Evolutionary conservation across 169 alveolate species (phyloP), one percentile per base, ranked within the genome.

Genomic region (Plasmodium malariae): DNA sequence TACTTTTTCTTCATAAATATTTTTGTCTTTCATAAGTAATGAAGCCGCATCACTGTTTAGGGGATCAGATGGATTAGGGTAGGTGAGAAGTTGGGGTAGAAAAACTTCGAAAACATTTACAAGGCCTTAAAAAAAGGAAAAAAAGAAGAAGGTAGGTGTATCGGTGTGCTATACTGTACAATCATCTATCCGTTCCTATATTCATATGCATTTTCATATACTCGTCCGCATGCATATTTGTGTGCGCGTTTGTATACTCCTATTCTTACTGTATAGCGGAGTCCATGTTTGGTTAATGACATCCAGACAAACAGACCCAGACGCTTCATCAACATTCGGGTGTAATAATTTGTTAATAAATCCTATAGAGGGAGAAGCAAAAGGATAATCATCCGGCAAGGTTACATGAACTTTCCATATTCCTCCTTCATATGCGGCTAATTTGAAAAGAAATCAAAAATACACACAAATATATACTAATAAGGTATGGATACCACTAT

Each of bases 201-300:
- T 57, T 7, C 19, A 26, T 57, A 26, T 57, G 19, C 21, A 34
- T 65, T 34, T 65, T n/a, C n/a, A 65, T 37, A 36, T 6, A 65
- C 36, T 12, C 14, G 11, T 36, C 11, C 11, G 51, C 43, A 69
- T 60, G 88, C 92, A 88, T 57, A 26, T 14, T 1, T 1, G 17
- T 68, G 2, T 48, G 21, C 17, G 19, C 24, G 3, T 14, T 2
- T 32, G 14, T 19, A 3, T 51, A 3, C 9, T 24, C n/a, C n/a
- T 37, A 1, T 78, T 55, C 95, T 73, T 45, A 95, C 97, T 93
- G 94, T 96, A 98, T 94, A 98, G 95, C 0, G 99, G 99, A 28
- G 99, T 97, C 99, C 99, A 98, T n/a, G 99, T 97, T 88, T 98
- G 97, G 92, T 98, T 98, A 63, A 98, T 97, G 24, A 98, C 99